A percentile compares a stretch with the other conserved stretches of the same genome.
Evolutionary conservation across 805 yeast genomes (phyloP).

Genomic region (Candida ulmi): DNA sequence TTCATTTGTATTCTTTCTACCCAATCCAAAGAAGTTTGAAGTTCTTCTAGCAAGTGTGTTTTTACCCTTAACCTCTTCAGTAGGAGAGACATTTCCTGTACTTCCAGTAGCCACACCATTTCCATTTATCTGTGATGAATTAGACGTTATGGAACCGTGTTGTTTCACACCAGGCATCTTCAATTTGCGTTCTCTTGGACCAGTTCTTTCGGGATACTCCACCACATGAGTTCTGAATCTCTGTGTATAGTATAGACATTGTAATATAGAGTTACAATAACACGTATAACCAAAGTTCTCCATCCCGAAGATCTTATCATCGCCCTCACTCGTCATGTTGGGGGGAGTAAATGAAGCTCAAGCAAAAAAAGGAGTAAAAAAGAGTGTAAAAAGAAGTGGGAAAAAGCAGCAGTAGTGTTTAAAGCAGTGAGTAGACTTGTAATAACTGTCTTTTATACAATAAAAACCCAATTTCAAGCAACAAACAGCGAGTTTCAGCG

Average conservation of each 20-base stretch:
- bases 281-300: constrained; percentile 90
- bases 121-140: too few species aligned
- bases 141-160: constrained; percentile 30
- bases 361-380: too few species aligned
- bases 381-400: too few species aligned
- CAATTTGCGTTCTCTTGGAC: constrained; percentile 31
- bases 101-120: too few species aligned
- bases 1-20: constrained; percentile 11
- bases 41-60: constrained; percentile 19
- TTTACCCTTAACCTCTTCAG: constrained; percentile 7
- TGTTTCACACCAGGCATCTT: constrained; percentile 35
- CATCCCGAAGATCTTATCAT: constrained; percentile 68
- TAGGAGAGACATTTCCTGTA: too few species aligned
- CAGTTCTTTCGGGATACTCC: constrained; percentile 37
- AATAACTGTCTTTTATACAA: too few species aligned
- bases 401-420: too few species aligned
- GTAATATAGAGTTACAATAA: constrained; percentile 89
- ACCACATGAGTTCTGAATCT: constrained; percentile 57
- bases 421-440: too few species aligned
- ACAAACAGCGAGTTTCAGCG: too few species aligned
- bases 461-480: too few species aligned
- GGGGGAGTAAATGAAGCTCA: too few species aligned
- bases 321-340: constrained; percentile 53
- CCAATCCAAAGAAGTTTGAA: constrained; percentile 24
- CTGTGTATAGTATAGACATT: constrained; percentile 73